Evolutionary conservation across 1,284 basidiomycete genomes (phyloP).

Genomic region (Trichosporon asahii): DNA sequence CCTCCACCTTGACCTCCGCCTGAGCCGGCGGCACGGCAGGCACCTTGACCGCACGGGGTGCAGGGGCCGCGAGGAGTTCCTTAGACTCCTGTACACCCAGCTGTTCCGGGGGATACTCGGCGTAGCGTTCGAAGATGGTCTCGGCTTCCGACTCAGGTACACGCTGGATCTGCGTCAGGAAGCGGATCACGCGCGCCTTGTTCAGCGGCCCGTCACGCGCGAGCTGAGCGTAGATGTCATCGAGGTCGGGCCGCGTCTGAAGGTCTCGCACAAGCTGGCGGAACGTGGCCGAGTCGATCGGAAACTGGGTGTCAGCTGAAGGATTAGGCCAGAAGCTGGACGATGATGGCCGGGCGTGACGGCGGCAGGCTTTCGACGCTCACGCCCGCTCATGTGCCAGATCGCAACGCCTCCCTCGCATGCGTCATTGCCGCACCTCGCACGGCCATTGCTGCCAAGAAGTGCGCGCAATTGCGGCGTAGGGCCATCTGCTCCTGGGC

Average conservation of each 20-base stretch:
- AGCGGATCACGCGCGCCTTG: conserved; percentile 67
- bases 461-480: neutral
- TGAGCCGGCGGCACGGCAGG: neutral
- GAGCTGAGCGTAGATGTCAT: conserved; percentile 58
- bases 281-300: conserved; percentile 78
- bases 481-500: neutral
- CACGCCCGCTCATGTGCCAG: neutral
- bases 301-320: conserved; percentile 23
- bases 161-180: conserved; percentile 62
- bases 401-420: no score
- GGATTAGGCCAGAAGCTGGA: neutral
- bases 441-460: neutral
- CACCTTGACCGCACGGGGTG: neutral
- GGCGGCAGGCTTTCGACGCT: no score
- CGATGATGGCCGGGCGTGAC: no score
- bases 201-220: conserved; percentile 39
- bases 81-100: neutral
- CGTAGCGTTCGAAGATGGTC: conserved; percentile 14
- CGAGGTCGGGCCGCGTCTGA: conserved; percentile 77
- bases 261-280: conserved; percentile 78
- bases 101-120: neutral
- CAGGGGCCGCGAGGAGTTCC: neutral
- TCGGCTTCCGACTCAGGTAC: conserved; percentile 26
- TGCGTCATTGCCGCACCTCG: no score
- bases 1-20: neutral